Percentiles rank a stretch among this genome's conserved stretches.
phyloP scores from a whole-genome alignment of 2,329 filamentous ascomycete species.

The Chaetomium sp. region DNA sequence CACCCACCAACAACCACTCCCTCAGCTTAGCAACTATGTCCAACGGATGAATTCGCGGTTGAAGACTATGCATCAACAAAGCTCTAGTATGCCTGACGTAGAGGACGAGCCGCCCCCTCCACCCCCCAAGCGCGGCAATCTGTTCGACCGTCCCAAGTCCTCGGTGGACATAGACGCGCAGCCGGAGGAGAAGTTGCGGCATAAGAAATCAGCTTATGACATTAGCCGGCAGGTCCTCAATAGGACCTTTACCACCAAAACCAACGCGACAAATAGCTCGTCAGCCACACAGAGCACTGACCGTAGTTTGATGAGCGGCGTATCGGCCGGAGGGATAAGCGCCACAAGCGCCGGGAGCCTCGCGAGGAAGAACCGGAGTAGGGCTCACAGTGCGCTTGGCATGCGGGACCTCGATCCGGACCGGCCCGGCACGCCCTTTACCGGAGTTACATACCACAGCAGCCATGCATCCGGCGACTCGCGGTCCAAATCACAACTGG shows the following conservation, averaged over 20 bases:
- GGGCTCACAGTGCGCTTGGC: slow-evolving; percentile 67
- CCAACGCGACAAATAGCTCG: slow-evolving; percentile 72
- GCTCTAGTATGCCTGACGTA: slow-evolving; percentile 51
- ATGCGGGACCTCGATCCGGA: slow-evolving; percentile 58
- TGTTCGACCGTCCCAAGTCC: slow-evolving; percentile 60
- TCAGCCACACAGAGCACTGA: slow-evolving; percentile 76
- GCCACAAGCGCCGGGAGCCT: slow-evolving; percentile 94
- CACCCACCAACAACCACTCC: slow-evolving; percentile 54
- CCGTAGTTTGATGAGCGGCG: slow-evolving; percentile 89
- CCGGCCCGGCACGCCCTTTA: slow-evolving; percentile 66
- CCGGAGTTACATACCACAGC: slow-evolving; percentile 85
- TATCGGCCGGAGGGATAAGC: slow-evolving; percentile 87
- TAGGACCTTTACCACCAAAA: slow-evolving; percentile 86
- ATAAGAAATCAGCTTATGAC: slow-evolving; percentile 78
- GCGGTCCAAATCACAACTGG: slow-evolving; percentile 66
- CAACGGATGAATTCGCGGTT: slow-evolving; percentile 88
- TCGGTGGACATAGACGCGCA: slow-evolving; percentile 51
- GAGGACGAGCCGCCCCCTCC: slow-evolving; percentile 62
- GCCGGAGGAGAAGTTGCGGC: slow-evolving; percentile 54
- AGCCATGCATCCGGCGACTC: slow-evolving; percentile 71
- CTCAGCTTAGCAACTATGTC: slow-evolving; percentile 82
- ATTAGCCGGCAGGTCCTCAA: slow-evolving; percentile 69
- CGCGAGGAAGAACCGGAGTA: slow-evolving; percentile 68
- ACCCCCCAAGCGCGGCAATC: slow-evolving; percentile 57
- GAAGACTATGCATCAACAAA: slow-evolving; percentile 68